Conservation (phyloP, 1,284 basidiomycete genomes). For the Ustilago hordei region DNA sequence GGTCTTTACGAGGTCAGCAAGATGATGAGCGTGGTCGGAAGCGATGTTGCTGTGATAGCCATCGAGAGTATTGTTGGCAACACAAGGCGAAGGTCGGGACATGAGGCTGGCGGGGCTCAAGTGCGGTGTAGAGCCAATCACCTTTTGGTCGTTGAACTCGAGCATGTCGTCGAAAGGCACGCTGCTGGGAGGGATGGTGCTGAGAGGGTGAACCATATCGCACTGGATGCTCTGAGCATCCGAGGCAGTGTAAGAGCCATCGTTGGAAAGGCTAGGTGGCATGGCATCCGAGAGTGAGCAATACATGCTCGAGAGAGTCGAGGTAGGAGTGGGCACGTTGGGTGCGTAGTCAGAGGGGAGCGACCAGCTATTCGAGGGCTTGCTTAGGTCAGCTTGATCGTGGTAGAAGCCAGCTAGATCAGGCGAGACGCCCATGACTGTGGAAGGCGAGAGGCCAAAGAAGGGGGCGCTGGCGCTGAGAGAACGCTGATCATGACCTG, state of each 20-base stretch:
- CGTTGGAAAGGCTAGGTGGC: constrained; percentile 22
- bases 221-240: constrained; percentile 26
- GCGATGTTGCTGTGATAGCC: constrained; percentile 49
- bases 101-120: constrained; percentile 32
- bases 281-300: constrained; percentile 4
- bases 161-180: constrained; percentile 27
- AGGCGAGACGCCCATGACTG: constrained; percentile 22
- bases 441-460: constrained; percentile 28
- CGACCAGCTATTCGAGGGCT: constrained; percentile 15
- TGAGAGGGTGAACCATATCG: constrained; percentile 34
- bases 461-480: constrained; percentile 18
- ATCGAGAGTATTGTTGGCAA: constrained; percentile 32
- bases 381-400: constrained; percentile 9
- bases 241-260: constrained; percentile 16
- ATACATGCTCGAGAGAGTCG: constrained; percentile 15
- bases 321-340: background rate
- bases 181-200: constrained; percentile 13
- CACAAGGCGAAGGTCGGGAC: constrained; percentile 29
- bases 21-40: constrained; percentile 38
- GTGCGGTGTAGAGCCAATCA: constrained; percentile 21
- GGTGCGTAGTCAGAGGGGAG: constrained; percentile 9
- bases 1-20: constrained; percentile 40
- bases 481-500: constrained; percentile 6
- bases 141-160: constrained; percentile 12
- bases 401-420: constrained; percentile 19